Conservation (phyloP, 352 stramenopile species). For the Elongisporangium undulatum region DNA sequence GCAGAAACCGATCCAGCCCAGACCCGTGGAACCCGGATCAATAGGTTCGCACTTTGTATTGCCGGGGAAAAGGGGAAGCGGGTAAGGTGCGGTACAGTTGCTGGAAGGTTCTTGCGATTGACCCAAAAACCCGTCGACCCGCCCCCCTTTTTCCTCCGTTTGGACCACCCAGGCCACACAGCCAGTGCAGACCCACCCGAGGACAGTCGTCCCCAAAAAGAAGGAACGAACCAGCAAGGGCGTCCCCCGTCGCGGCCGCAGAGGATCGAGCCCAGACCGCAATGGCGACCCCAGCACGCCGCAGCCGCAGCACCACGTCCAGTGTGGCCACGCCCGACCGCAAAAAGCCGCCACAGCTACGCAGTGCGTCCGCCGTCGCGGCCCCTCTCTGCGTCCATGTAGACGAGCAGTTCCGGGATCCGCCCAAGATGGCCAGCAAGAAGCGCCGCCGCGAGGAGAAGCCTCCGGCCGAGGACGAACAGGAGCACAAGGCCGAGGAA, state of each 20-base stretch:
- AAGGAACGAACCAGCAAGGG: background rate
- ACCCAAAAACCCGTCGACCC: background rate
- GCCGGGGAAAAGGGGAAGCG: background rate
- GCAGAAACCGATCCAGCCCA: background rate
- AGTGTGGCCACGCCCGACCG: background rate
- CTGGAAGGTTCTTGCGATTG: background rate
- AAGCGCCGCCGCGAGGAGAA: slow-evolving; percentile 13
- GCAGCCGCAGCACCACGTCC: background rate
- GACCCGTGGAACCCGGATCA: background rate
- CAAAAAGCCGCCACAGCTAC: background rate
- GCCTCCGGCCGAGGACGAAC: slow-evolving; percentile 12
- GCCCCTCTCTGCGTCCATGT: background rate
- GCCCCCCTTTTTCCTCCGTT: background rate
- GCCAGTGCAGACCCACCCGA: background rate
- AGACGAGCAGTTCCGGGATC: background rate
- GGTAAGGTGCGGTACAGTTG: background rate
- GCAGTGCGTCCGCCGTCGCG: background rate
- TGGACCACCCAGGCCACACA: background rate
- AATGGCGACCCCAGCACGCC: background rate
- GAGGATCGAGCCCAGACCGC: background rate
- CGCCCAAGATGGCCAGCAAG: background rate
- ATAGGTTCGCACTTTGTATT: background rate
- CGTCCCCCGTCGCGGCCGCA: background rate
- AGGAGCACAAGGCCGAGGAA: slow-evolving; percentile 13
- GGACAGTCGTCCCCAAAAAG: background rate